Percentiles rank a stretch among this genome's conserved stretches.
phyloP scores from a whole-genome alignment of 1,284 basidiomycete species.

The Macrocybe sp. region DNA sequence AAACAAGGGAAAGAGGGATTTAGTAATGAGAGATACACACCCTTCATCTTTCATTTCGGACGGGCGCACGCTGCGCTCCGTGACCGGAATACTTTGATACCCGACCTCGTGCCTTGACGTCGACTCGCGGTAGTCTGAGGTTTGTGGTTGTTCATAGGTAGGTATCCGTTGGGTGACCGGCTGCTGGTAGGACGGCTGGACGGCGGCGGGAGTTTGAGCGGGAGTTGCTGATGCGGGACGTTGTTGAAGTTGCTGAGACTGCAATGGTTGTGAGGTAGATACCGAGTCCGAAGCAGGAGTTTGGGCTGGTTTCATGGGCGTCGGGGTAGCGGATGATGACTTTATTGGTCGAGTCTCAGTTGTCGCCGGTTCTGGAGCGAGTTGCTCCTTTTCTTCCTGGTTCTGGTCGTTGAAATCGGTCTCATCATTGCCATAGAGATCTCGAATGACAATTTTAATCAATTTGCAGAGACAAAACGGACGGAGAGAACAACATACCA shows the following conservation, averaged over 20 bases:
- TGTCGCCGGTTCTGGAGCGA: conserved; percentile 21
- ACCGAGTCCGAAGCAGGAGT: conserved; percentile 13
- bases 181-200: conserved; percentile 33
- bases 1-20: conserved; percentile 16
- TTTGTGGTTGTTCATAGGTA: conserved; percentile 63
- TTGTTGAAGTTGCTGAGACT: not conserved
- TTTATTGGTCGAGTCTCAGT: conserved; percentile 17
- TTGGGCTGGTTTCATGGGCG: conserved; percentile 18
- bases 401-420: conserved; percentile 48
- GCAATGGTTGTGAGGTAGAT: conserved; percentile 14
- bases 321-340: conserved; percentile 13
- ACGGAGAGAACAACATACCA: conserved; percentile 38
- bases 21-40: conserved; percentile 53
- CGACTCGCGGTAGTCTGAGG: conserved; percentile 43
- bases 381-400: conserved; percentile 30
- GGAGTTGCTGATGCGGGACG: conserved; percentile 18
- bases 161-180: conserved; percentile 63
- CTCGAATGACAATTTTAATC: conserved; percentile 28
- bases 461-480: not conserved
- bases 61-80: conserved; percentile 72
- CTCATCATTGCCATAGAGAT: conserved; percentile 78
- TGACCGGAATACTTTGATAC: conserved; percentile 40
- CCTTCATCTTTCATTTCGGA: conserved; percentile 99
- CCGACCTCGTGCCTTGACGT: conserved; percentile 31
- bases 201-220: conserved; percentile 23